A percentile compares a stretch with the other conserved stretches of the same genome.
Evolutionary conservation across 2,329 filamentous ascomycete genomes (phyloP).

Genomic region (Pochonia chlamydosporia): DNA sequence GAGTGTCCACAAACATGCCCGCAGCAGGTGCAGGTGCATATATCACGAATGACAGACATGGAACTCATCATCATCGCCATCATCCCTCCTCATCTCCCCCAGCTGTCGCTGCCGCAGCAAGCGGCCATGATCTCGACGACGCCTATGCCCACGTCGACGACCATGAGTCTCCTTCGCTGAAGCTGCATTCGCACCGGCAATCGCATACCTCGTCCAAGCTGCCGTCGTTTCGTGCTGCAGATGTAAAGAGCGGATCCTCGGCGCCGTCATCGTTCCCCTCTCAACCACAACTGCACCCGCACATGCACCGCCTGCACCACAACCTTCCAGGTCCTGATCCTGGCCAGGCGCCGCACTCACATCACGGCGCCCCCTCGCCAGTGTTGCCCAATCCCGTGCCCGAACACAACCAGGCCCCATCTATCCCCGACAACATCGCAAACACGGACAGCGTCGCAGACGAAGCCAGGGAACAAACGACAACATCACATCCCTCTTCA

Average conservation of each 20-base stretch:
- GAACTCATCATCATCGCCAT: background rate
- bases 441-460: conserved; percentile 7
- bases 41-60: background rate
- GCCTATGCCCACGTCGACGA: background rate
- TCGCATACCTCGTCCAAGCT: conserved; percentile 50
- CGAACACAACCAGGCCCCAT: conserved; percentile 1
- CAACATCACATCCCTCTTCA: conserved; percentile 13
- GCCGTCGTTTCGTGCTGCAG: conserved; percentile 48
- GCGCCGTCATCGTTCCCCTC: conserved; percentile 16
- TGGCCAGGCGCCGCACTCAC: conserved; percentile 3
- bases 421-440: conserved; percentile 14
- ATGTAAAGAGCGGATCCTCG: conserved; percentile 30
- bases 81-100: background rate
- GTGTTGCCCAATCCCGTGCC: background rate
- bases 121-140: background rate
- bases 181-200: conserved; percentile 42
- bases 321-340: too few species aligned
- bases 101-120: background rate
- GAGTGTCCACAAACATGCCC: background rate
- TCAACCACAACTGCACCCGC: conserved; percentile 11
- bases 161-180: conserved; percentile 5
- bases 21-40: background rate
- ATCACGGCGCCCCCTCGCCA: conserved; percentile 12
- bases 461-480: conserved; percentile 18
- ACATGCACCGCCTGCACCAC: conserved; percentile 10